Percentiles rank a stretch among this genome's conserved stretches.
Evolutionary conservation across 2,329 filamentous ascomycete genomes (phyloP).

Genomic region (Fusarium nygamai): DNA sequence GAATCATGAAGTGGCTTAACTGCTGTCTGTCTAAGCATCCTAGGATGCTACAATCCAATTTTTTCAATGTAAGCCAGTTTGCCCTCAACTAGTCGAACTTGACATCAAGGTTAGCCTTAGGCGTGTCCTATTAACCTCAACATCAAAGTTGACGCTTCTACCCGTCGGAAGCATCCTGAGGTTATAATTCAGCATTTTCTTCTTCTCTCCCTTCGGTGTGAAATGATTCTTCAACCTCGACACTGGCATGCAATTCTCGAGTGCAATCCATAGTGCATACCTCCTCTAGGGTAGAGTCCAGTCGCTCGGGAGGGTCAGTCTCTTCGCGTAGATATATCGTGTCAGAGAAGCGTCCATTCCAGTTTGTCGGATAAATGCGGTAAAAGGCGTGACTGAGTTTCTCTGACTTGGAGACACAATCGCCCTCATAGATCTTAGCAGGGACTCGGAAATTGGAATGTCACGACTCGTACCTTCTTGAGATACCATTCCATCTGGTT

Average conservation of each 20-base stretch:
- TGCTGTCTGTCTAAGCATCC: not conserved
- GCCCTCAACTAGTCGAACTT: not conserved
- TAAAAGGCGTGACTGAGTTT: not conserved
- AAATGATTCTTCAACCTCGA: not conserved
- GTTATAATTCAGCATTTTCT: not conserved
- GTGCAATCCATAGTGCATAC: not conserved
- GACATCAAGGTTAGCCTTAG: not conserved
- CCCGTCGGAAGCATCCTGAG: not conserved
- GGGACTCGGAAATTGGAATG: not conserved
- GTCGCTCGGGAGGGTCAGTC: not conserved
- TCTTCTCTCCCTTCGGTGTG: not conserved
- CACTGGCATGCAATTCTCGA: not conserved
- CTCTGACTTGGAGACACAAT: not conserved
- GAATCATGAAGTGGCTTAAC: fast-evolving
- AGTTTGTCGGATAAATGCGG: not conserved
- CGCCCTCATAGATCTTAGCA: not conserved
- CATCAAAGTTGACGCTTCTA: not conserved
- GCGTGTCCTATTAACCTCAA: not conserved
- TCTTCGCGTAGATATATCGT: not conserved
- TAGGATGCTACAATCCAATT: not conserved
- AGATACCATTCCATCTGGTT: not conserved
- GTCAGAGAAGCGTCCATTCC: not conserved
- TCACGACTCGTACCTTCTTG: not conserved
- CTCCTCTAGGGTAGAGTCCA: not conserved
- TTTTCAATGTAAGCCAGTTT: not conserved